Conservation (phyloP, 2,329 filamentous ascomycete species). For the Paramyrothecium sp. region DNA sequence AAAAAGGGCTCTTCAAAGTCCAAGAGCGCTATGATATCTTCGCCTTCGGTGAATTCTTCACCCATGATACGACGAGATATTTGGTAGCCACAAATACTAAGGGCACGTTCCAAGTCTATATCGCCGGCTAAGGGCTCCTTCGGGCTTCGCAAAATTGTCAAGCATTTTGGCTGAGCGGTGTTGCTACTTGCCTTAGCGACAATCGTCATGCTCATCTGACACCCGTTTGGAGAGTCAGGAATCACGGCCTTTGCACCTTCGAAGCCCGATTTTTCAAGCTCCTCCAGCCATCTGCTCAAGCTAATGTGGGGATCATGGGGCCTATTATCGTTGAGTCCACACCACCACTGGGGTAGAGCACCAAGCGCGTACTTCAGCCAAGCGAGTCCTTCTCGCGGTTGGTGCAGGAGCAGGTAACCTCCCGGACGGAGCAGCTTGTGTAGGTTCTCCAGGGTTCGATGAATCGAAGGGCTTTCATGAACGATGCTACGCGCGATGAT, state of each 20-base stretch:
- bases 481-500: constrained; percentile 34
- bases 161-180: not conserved
- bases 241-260: constrained; percentile 9
- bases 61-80: constrained; percentile 12
- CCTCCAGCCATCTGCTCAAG: constrained; percentile 19
- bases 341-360: constrained; percentile 32
- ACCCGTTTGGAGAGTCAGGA: constrained; percentile 12
- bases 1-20: constrained; percentile 25
- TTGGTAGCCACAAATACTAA: constrained; percentile 12
- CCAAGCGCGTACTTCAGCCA: constrained; percentile 28
- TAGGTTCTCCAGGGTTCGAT: constrained; percentile 26
- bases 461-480: constrained; percentile 30
- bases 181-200: constrained; percentile 4
- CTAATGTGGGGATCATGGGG: constrained; percentile 22
- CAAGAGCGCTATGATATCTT: constrained; percentile 24
- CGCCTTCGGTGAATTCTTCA: constrained; percentile 9
- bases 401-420: constrained; percentile 28
- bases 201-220: constrained; percentile 12
- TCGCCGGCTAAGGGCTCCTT: not conserved
- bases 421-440: constrained; percentile 27
- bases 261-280: constrained; percentile 24
- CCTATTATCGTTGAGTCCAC: constrained; percentile 24
- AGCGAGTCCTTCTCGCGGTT: constrained; percentile 19
- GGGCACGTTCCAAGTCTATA: not conserved
- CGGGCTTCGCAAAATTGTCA: not conserved